Evolutionary conservation across 148 eudicot genomes (phyloP), one percentile per base, ranked within the genome.

Genomic region (Silene uniflora): DNA sequence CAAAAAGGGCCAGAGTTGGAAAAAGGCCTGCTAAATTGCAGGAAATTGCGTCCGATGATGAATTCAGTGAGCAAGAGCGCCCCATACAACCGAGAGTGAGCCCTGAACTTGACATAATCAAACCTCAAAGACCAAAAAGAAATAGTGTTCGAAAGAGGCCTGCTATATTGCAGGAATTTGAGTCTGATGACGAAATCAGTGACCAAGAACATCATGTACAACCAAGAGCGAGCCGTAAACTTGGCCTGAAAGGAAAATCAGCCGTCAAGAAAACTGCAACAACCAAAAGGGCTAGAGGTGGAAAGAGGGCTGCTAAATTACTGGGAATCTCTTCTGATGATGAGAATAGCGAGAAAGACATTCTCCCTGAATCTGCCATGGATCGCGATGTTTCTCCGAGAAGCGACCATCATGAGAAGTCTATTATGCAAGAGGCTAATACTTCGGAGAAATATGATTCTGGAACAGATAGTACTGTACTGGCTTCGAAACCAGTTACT

Each of bases 241-340:
- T 46, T 46, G 73, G 21, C 18, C 58, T 67, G 10, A 52, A 52
- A 52, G 56, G 56, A 52, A 52, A 52, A 52, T 52, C 44, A 39
- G 44, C 56, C 56, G 56, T 52, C 76, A 81, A 55, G 61, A 88
- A 79, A 86, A 88, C 93, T 39, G 83, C 86, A 55, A 82, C 84
- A 73, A 73, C 88, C 69, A 77, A 69, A 63, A 77, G 91, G 77
- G 81, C 90, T 42, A 83, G 86, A 62, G 60, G 77, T 55, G 83
- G 86, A 77, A 86, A 80, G 49, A 87, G 82, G 78, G 80, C 88
- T 32, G 97, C 89, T 59, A 94, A 88, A 81, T 69, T 94, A 69
- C 56, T 22, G 73, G 90, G 83, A 67, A 70, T 67, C 71, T 73
- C 78, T 47, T 83, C 85, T 59, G 86, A 82, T 62, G 84, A 81